A percentile compares a stretch with the other conserved stretches of the same genome.
Evolutionary conservation across 2,329 filamentous ascomycete species (phyloP).

Genomic region (Colletotrichum sp.): DNA sequence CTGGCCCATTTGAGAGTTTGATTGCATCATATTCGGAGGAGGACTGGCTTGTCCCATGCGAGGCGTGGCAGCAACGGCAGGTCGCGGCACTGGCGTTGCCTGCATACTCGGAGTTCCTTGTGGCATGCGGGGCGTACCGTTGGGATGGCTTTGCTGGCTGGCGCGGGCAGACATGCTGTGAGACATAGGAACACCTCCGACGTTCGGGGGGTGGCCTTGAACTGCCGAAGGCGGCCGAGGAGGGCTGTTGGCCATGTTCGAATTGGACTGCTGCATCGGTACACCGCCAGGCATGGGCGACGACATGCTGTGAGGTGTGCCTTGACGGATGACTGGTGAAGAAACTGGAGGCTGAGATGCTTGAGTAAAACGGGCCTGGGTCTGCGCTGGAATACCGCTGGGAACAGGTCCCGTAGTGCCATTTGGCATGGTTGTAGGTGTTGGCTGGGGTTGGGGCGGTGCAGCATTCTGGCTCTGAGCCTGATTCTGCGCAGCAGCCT

Average conservation of each 20-base stretch:
- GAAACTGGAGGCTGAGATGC: slow-evolving; percentile 68
- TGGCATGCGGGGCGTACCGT: slow-evolving; percentile 67
- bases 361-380: slow-evolving; percentile 56
- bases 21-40: slow-evolving; percentile 63
- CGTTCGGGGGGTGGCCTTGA: slow-evolving; percentile 60
- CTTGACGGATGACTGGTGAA: slow-evolving; percentile 70
- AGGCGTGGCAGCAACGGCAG: slow-evolving; percentile 60
- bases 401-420: slow-evolving; percentile 36
- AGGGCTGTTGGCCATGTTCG: slow-evolving; percentile 73
- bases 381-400: slow-evolving; percentile 47
- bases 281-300: slow-evolving; percentile 69
- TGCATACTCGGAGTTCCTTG: slow-evolving; percentile 68
- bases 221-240: slow-evolving; percentile 70
- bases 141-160: slow-evolving; percentile 70
- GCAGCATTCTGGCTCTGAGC: slow-evolving; percentile 29
- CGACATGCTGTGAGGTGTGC: slow-evolving; percentile 69
- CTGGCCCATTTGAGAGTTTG: slow-evolving; percentile 60
- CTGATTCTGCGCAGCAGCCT: slow-evolving; percentile 29
- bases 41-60: slow-evolving; percentile 69
- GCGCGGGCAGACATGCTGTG: slow-evolving; percentile 68
- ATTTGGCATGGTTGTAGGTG: slow-evolving; percentile 43
- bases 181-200: slow-evolving; percentile 59
- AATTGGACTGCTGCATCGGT: slow-evolving; percentile 69
- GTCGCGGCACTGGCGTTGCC: slow-evolving; percentile 61
- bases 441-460: slow-evolving; percentile 35